Conservation (phyloP, 23 red algal species). For the Pyropia haitanensis region DNA sequence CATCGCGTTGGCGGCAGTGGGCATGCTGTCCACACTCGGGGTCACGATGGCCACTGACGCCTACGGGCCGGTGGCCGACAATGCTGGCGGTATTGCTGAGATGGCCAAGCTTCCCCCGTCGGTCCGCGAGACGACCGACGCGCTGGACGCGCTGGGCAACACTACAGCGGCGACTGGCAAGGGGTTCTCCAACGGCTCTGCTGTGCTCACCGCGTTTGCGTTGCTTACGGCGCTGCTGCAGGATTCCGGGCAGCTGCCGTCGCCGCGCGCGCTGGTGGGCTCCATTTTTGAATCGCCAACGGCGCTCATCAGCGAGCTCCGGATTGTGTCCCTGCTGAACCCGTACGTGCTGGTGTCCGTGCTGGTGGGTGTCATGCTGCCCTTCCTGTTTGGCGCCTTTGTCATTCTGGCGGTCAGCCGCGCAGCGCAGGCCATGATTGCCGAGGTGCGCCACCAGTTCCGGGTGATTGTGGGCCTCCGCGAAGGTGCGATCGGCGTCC, state of each 20-base stretch:
- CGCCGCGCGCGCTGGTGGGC: not conserved
- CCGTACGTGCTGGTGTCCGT: constrained; percentile 25
- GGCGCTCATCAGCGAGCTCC: constrained; percentile 1
- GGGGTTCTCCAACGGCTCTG: constrained; percentile 21
- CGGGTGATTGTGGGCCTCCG: constrained; percentile 22
- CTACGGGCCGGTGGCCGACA: constrained; percentile 37
- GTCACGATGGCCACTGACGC: constrained; percentile 23
- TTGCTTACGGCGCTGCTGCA: constrained; percentile 27
- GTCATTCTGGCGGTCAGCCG: constrained; percentile 58
- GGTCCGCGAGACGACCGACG: constrained; percentile 25
- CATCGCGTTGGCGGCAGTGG: constrained; percentile 45
- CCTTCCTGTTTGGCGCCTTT: constrained; percentile 62
- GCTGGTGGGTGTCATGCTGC: constrained; percentile 20
- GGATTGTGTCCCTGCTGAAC: constrained; percentile 14
- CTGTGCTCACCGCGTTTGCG: constrained; percentile 34
- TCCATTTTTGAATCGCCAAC: not conserved
- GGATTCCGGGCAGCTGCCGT: constrained; percentile 19
- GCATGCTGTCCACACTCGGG: constrained; percentile 40
- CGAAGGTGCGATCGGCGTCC: constrained; percentile 3
- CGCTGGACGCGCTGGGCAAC: constrained; percentile 24
- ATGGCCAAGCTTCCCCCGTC: constrained; percentile 3
- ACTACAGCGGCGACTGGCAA: constrained; percentile 28
- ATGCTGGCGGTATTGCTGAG: constrained; percentile 40
- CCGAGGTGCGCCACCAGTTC: constrained; percentile 78
- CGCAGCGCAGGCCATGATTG: constrained; percentile 77